phyloP scores from a whole-genome alignment of 148 eudicot species.

The Vaccinium darrowii region DNA sequence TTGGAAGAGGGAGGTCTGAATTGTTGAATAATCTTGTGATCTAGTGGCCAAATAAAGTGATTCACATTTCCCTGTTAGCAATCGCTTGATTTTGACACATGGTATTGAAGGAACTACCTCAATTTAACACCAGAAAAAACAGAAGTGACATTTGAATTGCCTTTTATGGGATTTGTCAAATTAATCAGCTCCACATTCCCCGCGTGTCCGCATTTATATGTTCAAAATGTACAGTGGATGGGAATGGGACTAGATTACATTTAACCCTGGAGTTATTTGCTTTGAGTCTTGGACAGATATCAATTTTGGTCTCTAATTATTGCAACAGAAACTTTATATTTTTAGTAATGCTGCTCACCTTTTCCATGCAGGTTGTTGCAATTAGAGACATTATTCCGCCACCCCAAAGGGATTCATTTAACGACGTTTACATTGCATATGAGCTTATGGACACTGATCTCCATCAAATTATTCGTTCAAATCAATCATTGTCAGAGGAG shows the following conservation, averaged over 20 bases:
- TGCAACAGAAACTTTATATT: neutral
- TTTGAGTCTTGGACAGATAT: neutral
- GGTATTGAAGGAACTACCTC: neutral
- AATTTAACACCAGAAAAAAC: neutral
- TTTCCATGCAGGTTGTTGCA: constrained; percentile 70
- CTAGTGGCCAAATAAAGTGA: neutral
- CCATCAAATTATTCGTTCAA: constrained; percentile 93
- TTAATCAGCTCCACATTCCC: neutral
- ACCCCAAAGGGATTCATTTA: constrained; percentile 69
- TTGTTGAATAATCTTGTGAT: neutral
- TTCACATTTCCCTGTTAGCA: neutral
- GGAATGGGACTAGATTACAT: neutral
- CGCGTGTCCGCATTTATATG: neutral
- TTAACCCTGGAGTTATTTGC: neutral
- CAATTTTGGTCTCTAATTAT: neutral
- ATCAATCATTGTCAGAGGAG: constrained; percentile 86
- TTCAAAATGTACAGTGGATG: neutral
- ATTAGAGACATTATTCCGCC: constrained; percentile 96
- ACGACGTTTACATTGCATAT: constrained; percentile 92
- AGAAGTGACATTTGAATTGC: neutral
- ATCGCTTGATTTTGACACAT: neutral
- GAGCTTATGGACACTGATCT: constrained; percentile 99
- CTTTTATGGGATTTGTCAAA: neutral
- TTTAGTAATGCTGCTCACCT: constrained; percentile 8
- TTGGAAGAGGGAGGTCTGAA: neutral